Evolutionary conservation across 139 green algal genomes (phyloP).

Genomic region (Chlorella sp.): DNA sequence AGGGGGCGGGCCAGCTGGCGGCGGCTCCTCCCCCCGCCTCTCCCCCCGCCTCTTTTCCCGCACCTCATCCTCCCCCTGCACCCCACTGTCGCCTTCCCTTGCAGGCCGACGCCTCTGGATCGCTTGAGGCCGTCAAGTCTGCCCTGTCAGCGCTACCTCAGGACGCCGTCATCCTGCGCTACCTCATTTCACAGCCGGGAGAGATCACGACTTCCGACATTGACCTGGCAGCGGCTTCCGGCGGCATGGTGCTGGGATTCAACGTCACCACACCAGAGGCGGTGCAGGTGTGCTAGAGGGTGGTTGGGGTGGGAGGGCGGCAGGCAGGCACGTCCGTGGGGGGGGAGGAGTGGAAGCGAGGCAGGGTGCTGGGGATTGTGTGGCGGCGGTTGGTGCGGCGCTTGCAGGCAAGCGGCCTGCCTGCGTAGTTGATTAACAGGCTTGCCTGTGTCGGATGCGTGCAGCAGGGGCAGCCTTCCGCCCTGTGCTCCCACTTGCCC

Average conservation of each 20-base stretch:
- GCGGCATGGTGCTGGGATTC: conserved; percentile 86
- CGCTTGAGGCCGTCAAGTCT: conserved; percentile 90
- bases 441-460: no score
- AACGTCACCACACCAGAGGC: conserved; percentile 77
- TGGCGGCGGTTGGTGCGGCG: no score
- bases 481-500: background rate
- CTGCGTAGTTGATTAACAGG: no score
- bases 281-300: conserved; percentile 41
- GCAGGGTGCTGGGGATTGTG: no score
- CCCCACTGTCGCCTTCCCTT: background rate
- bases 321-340: no score
- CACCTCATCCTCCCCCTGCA: background rate
- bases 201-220: conserved; percentile 91
- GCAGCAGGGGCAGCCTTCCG: background rate
- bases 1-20: background rate
- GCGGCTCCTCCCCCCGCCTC: background rate
- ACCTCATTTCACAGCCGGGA: conserved; percentile 85
- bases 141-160: conserved; percentile 89
- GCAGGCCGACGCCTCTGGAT: conserved; percentile 87
- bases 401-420: no score
- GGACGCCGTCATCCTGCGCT: conserved; percentile 89
- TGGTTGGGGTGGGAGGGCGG: background rate
- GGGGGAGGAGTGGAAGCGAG: no score
- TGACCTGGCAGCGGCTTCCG: conserved; percentile 87
- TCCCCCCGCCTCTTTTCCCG: background rate